These are phyloP conservation scores for Gossypium herbaceum DNA, from an alignment of 345 rosid genomes.

Conservation along the genomic window DNA sequence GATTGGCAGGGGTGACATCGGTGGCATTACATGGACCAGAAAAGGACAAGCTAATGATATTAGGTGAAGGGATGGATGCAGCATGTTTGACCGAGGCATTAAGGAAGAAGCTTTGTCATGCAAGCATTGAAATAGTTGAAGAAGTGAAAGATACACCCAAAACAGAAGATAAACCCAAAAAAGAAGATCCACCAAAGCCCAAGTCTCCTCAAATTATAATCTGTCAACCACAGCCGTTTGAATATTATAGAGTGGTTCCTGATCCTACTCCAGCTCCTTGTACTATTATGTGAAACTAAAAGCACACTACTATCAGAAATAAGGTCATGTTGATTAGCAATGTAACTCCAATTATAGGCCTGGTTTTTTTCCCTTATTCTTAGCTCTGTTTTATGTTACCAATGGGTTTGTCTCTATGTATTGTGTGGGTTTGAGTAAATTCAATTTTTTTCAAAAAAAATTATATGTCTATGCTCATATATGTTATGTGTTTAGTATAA, in stretches of 20 bases:
- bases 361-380: not conserved
- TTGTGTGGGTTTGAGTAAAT: too few relatives aligned
- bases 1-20: constrained; percentile 31
- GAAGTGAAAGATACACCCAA: constrained; percentile 18
- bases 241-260: constrained; percentile 16
- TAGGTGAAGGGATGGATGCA: constrained; percentile 38
- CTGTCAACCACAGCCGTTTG: constrained; percentile 15
- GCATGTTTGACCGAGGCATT: constrained; percentile 28
- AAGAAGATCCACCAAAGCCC: not conserved
- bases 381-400: not conserved
- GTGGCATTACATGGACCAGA: constrained; percentile 38
- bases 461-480: too few relatives aligned
- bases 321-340: not conserved
- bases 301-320: not conserved
- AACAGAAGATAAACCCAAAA: not conserved
- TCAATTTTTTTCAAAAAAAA: too few relatives aligned
- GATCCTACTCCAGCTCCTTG: constrained; percentile 13
- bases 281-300: constrained; percentile 12
- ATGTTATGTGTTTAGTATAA: too few relatives aligned
- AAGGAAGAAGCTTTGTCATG: constrained; percentile 36
- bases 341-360: not conserved
- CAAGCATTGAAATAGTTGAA: constrained; percentile 28
- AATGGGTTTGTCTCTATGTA: not conserved
- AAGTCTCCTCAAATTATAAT: not conserved
- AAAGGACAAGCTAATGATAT: constrained; percentile 32